Percentiles rank a stretch among this genome's conserved stretches.
These are phyloP conservation scores for Trifolium fragiferum DNA, from an alignment of 306 rosid genomes.

Conservation along the genomic window DNA sequence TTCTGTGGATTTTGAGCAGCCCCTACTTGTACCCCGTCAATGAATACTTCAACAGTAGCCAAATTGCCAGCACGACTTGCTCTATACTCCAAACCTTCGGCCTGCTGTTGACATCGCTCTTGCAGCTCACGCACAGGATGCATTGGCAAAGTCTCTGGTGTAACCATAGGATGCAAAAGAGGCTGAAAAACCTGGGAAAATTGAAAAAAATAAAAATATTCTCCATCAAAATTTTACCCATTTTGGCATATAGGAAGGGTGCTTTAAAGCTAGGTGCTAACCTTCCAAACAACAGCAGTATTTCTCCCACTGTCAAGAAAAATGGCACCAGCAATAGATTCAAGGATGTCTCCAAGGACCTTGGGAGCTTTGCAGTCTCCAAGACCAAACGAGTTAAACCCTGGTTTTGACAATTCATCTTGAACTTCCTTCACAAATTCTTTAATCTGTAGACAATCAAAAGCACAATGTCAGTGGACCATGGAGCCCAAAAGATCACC, in stretches of 20 bases:
- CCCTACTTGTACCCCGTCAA: constrained; percentile 87
- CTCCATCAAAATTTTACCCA: constrained; percentile 15
- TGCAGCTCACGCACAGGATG: constrained; percentile 99
- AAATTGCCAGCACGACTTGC: constrained; percentile 88
- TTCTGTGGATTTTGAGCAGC: constrained; percentile 94
- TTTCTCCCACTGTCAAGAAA: constrained; percentile 87
- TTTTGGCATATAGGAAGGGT: constrained; percentile 4
- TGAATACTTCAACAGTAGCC: constrained; percentile 95
- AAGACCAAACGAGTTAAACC: constrained; percentile 95
- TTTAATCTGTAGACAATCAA: constrained; percentile 68
- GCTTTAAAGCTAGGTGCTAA: constrained; percentile 38
- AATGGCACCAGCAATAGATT: constrained; percentile 96
- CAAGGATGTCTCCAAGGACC: constrained; percentile 98
- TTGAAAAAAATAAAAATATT: constrained; percentile 30
- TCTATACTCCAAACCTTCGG: constrained; percentile 95
- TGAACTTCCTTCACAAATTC: constrained; percentile 96
- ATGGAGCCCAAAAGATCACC: constrained; percentile 8
- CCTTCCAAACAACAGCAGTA: constrained; percentile 86
- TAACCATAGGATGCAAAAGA: constrained; percentile 94
- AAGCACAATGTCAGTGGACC: constrained; percentile 33
- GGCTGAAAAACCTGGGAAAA: constrained; percentile 84
- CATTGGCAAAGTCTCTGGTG: constrained; percentile 99
- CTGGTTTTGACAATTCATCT: constrained; percentile 80
- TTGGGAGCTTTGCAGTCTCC: constrained; percentile 99
- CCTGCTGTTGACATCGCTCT: constrained; percentile 99